Base-by-base conservation (phyloP, 192 early-diverging fungal species). In the Endogone sp. region DNA sequence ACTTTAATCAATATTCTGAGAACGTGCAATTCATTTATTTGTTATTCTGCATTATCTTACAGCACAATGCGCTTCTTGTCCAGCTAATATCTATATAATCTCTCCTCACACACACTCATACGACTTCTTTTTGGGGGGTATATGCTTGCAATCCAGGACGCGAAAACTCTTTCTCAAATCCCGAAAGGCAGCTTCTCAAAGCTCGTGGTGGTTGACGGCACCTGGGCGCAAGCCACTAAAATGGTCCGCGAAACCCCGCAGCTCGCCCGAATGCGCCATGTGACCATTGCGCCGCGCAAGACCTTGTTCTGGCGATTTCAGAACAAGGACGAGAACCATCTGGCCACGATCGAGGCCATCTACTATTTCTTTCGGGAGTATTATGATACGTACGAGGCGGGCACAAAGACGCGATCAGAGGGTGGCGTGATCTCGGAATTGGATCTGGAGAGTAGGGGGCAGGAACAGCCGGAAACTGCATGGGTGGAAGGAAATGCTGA, bases 231-330 rank as follows among this genome's bases (percentile, higher is more conserved):
- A 63, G 93, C 93, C 4, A 86, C 78, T 59, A 78, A 69, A 26
- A 91, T 88, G 79, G 77, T 74, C 71, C 81, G 78, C 60, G 73
- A 78, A 72, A 79, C 75, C 30, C 70, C 76, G 1, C 68, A 72
- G 68, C 73, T 90, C n/a, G 61, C 67, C 26, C 70, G 66, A 4
- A 63, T 89, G 37, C 81, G 70, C 25, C 79, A 87, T 70, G 88
- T 93, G 6, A 89, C 91, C 2, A 86, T 93, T 27, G 84, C 72
- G 29, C 86, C 90, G 21, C 86, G 90, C 29, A 82, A 81, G 67
- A 98, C 96, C 4, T 72, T 90, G 63, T 98, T 97, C 73, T 98
- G 95, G 95, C 81, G 96, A 64, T 94, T 89, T 75, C 96, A 98
- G 76, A 81, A 83, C 57, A 81, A 87, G 30, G 86, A 86, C 23